Percentiles rank a stretch among this genome's conserved stretches.
Conservation (phyloP, 805 yeast genomes). For the Saccharomycopsis fermentans region DNA sequence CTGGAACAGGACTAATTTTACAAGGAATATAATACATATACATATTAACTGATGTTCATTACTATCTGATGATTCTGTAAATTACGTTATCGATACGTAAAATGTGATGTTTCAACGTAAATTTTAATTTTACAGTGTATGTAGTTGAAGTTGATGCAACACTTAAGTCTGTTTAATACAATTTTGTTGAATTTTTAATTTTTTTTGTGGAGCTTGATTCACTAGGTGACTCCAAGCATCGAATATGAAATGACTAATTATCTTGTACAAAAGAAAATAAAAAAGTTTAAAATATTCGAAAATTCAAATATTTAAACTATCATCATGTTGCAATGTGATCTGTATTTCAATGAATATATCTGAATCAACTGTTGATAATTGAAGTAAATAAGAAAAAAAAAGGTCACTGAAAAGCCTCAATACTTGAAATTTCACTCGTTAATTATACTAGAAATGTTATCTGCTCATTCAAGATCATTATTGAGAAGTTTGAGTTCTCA, state of each 20-base stretch:
- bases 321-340: no score
- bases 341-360: no score
- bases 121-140: no score
- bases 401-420: no score
- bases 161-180: no score
- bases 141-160: no score
- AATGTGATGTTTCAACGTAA: neutral
- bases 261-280: neutral
- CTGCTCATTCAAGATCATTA: neutral
- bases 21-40: neutral
- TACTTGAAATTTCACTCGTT: neutral
- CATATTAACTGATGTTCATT: neutral
- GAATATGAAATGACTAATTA: neutral
- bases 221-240: neutral
- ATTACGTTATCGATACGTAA: neutral
- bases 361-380: no score
- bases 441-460: neutral
- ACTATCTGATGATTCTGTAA: neutral
- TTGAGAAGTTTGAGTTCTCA: neutral
- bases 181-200: no score
- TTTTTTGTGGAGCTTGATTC: neutral
- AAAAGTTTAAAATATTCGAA: no score
- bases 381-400: neutral
- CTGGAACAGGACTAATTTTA: constrained; percentile 21
- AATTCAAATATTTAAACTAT: no score